Base-by-base conservation (phyloP, 306 rosid species). In the Pyrus betulifolia region DNA sequence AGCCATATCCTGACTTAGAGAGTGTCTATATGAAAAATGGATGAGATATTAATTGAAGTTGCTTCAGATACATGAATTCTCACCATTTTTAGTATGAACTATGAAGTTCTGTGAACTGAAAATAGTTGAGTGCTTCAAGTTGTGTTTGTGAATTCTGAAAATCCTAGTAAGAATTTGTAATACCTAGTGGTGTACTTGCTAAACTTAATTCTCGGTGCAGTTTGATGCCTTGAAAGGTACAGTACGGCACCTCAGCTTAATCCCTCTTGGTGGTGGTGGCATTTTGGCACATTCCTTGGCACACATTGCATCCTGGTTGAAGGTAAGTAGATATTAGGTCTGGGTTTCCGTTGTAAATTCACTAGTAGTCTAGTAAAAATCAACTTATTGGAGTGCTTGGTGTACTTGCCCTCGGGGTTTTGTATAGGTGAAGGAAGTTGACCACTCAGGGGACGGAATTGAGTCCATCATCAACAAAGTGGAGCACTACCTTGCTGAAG, bases 211-310 rank as follows among this genome's bases (percentile, higher is more conserved):
- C 65, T 75, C 71, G 68, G 15, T 78, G 83, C 93, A 96, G 99
- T 96, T 96, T 84, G 93, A 92, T 84, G 40, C 86, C 75, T 75
- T 96, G 75, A 96, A 96, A 88, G 89, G 85, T 35, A 65, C 90
- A 30, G 74, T 95, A 44, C 87, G 88, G 70, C 93, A 88, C 85
- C 92, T 85, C 80, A 86, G 84, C 82, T 84, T 96, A 52, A 88
- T 96, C 72, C 97, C 96, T 61, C 91, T 90, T 3, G 91, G 93
- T 70, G 98, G 93, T 46, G 93, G 98, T 1, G 97, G 98, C 68
- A 85, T 96, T 35, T 61, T 92, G 85, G 85, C 94, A 22, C 97
- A 91, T 87, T 88, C 93, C 76, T 80, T 92, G 61, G 99, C 97
- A 69, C 85, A 71, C 55, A 42, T 96, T 54, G 98, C 94, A 80